Evolutionary conservation across 257 asterid genomes (phyloP).

Genomic region (Solanum chilense): DNA sequence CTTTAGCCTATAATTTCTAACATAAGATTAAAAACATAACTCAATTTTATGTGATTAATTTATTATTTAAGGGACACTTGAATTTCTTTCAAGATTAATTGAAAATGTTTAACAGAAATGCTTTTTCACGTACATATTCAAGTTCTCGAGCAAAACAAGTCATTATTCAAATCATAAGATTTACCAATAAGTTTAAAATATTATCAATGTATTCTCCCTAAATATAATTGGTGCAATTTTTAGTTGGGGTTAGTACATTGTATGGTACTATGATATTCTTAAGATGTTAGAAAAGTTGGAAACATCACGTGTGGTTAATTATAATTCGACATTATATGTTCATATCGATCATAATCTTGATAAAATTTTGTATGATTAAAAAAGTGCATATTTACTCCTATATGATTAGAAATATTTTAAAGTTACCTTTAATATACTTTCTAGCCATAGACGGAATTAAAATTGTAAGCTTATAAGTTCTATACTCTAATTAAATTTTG

Average conservation of each 20-base stretch:
- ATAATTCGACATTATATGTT: neutral
- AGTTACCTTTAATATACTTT: no score
- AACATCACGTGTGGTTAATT: neutral
- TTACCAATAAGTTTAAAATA: neutral
- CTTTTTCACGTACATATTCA: neutral
- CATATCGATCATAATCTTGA: neutral
- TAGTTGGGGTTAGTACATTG: neutral
- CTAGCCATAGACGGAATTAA: no score
- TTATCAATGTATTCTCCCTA: neutral
- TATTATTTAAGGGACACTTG: neutral
- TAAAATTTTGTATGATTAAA: neutral
- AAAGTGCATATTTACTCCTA: no score
- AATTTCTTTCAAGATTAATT: neutral
- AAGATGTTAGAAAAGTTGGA: neutral
- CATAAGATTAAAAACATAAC: neutral
- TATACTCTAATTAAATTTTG: neutral
- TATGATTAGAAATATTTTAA: no score
- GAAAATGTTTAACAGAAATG: neutral
- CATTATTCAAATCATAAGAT: neutral
- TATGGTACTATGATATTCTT: neutral
- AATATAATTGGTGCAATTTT: neutral
- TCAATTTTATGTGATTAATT: neutral
- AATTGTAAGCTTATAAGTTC: neutral
- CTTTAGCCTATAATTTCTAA: neutral
- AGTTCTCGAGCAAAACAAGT: neutral